These are phyloP conservation scores for Letharia columbiana DNA, from an alignment of 495 filamentous ascomycete genomes.

Conservation along the genomic window DNA sequence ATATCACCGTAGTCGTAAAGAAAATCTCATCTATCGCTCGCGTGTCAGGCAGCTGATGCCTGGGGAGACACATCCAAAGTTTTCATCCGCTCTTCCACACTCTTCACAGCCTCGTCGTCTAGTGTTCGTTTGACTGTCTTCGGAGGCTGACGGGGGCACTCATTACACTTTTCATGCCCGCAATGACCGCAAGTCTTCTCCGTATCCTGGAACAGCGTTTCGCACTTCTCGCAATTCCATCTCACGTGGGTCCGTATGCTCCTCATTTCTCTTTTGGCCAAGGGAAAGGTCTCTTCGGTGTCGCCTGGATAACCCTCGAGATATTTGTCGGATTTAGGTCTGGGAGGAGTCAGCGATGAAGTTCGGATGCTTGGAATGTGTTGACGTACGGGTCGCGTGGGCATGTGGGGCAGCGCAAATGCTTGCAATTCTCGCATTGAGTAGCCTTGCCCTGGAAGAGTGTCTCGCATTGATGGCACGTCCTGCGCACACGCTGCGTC, in stretches of 20 bases:
- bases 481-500: slow-evolving; percentile 62
- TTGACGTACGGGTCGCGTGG: slow-evolving; percentile 69
- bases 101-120: slow-evolving; percentile 56
- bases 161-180: slow-evolving; percentile 40
- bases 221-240: slow-evolving; percentile 59
- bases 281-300: slow-evolving; percentile 32
- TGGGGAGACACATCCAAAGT: slow-evolving; percentile 31
- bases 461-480: slow-evolving; percentile 66
- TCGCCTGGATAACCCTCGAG: slow-evolving; percentile 74
- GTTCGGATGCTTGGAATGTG: not conserved
- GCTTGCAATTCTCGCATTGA: slow-evolving; percentile 62
- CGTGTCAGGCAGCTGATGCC: slow-evolving; percentile 21
- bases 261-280: slow-evolving; percentile 35
- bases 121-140: slow-evolving; percentile 52
- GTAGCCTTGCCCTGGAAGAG: slow-evolving; percentile 51
- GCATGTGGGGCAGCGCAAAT: slow-evolving; percentile 72
- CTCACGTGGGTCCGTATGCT: slow-evolving; percentile 42
- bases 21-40: not conserved
- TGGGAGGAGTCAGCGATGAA: slow-evolving; percentile 28
- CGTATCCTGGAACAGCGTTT: slow-evolving; percentile 41
- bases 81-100: slow-evolving; percentile 51
- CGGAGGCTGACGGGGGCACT: slow-evolving; percentile 42
- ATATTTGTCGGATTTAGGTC: slow-evolving; percentile 62
- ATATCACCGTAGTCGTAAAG: not conserved
- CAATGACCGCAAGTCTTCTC: slow-evolving; percentile 52